phyloP scores from a whole-genome alignment of 2,329 filamentous ascomycete species.

The Arthrinium phaeospermum region DNA sequence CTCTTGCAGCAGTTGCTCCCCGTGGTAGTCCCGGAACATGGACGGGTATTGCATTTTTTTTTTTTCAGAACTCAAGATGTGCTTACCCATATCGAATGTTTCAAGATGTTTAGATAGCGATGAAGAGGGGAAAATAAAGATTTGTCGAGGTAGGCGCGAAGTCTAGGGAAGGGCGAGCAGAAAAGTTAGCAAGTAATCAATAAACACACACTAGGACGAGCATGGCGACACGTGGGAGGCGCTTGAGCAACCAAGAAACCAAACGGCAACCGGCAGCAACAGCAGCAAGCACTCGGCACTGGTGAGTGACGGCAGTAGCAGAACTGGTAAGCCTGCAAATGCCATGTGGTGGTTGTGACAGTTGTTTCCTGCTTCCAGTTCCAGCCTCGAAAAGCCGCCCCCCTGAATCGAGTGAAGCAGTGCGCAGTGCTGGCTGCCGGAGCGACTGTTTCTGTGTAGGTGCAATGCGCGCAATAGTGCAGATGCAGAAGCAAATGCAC shows the following conservation, averaged over 20 bases:
- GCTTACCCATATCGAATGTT: constrained; percentile 54
- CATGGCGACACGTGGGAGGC: constrained; percentile 15
- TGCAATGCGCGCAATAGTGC: constrained; percentile 10
- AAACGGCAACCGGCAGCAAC: constrained; percentile 6
- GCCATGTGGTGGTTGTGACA: constrained; percentile 15
- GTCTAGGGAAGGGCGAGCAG: constrained; percentile 29
- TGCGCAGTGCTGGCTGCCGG: constrained; percentile 8
- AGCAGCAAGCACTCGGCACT: background rate
- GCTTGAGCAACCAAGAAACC: background rate
- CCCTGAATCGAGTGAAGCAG: constrained; percentile 2
- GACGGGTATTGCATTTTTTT: constrained; percentile 31
- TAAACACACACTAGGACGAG: constrained; percentile 1
- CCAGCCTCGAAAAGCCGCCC: background rate
- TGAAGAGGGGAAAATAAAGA: constrained; percentile 30
- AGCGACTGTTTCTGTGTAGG: background rate
- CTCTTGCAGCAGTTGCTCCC: constrained; percentile 33
- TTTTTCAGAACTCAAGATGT: constrained; percentile 33
- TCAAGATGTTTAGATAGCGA: constrained; percentile 36
- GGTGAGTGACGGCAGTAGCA: constrained; percentile 2
- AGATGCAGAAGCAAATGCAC: constrained; percentile 11
- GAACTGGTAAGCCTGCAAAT: background rate
- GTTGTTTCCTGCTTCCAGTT: background rate
- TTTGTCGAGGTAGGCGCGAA: constrained; percentile 33
- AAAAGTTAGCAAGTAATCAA: constrained; percentile 33
- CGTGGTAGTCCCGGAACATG: constrained; percentile 20